These are phyloP conservation scores for Leccinum fallax DNA, from an alignment of 1,284 basidiomycete species.

Conservation along the genomic window DNA sequence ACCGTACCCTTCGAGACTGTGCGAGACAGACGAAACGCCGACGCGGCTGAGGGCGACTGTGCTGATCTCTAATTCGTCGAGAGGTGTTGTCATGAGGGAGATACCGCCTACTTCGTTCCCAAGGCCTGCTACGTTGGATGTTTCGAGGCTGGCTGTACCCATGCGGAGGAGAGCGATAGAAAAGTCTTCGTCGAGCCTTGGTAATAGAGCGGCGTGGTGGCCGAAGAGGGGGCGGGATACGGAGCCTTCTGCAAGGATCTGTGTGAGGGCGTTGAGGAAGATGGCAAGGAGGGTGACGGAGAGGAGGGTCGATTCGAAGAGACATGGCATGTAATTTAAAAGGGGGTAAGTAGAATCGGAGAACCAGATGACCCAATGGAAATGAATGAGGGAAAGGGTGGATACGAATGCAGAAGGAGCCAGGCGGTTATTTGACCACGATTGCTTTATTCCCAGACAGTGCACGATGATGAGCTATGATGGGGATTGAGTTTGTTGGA, in stretches of 20 bases:
- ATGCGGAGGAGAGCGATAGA: slow-evolving; percentile 67
- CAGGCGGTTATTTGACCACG: slow-evolving; percentile 62
- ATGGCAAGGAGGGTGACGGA: slow-evolving; percentile 57
- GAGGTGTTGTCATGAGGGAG: slow-evolving; percentile 32
- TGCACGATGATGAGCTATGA: slow-evolving; percentile 63
- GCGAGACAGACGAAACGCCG: slow-evolving; percentile 43
- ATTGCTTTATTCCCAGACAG: slow-evolving; percentile 59
- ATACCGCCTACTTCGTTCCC: slow-evolving; percentile 71
- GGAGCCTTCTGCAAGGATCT: slow-evolving; percentile 58
- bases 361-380: slow-evolving; percentile 61
- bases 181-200: slow-evolving; percentile 71
- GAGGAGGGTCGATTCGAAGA: slow-evolving; percentile 65
- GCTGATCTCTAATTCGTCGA: slow-evolving; percentile 22
- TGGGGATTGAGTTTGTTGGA: background rate
- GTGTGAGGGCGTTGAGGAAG: slow-evolving; percentile 60
- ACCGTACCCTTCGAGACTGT: slow-evolving; percentile 26
- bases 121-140: slow-evolving; percentile 67
- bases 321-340: slow-evolving; percentile 70
- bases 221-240: slow-evolving; percentile 51
- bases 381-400: slow-evolving; percentile 61
- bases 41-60: slow-evolving; percentile 47
- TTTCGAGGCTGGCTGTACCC: slow-evolving; percentile 73
- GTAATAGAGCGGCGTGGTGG: slow-evolving; percentile 45
- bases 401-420: slow-evolving; percentile 65
- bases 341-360: slow-evolving; percentile 57